phyloP scores from a whole-genome alignment of 768 basidiomycete species.

The Punctularia strigosozonata region DNA sequence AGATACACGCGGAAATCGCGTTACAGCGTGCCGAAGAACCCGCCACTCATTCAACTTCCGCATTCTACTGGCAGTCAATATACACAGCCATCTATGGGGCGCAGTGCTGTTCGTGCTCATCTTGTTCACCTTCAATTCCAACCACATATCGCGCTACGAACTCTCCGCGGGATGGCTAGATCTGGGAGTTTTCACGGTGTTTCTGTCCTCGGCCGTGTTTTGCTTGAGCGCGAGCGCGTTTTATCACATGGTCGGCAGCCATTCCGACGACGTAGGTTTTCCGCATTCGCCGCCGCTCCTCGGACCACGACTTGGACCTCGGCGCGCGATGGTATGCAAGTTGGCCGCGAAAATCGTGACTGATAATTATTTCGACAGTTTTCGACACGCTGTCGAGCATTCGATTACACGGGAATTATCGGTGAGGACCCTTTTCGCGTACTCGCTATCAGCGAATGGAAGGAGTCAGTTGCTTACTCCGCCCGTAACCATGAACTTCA shows the following conservation, averaged over 20 bases:
- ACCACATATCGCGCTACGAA: constrained; percentile 38
- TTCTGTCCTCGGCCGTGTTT: constrained; percentile 58
- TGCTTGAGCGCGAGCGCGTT: constrained; percentile 64
- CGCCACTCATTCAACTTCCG: constrained; percentile 7
- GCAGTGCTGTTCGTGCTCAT: constrained; percentile 49
- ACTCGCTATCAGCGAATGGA: too few species aligned
- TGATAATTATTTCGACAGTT: constrained; percentile 30
- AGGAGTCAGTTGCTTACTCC: too few species aligned
- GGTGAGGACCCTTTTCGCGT: constrained; percentile 20
- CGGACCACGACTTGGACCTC: background rate
- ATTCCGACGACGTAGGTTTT: constrained; percentile 50
- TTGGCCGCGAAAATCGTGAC: too few species aligned
- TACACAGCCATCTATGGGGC: constrained; percentile 72
- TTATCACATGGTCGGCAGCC: constrained; percentile 65
- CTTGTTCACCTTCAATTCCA: constrained; percentile 38
- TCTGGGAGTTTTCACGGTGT: constrained; percentile 45
- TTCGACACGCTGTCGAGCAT: constrained; percentile 43
- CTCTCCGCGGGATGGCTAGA: constrained; percentile 47
- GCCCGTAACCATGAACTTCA: too few species aligned
- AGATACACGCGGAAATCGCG: background rate
- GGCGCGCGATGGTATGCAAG: too few species aligned
- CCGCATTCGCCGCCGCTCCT: background rate
- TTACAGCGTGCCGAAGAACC: background rate
- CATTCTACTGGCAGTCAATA: constrained; percentile 49
- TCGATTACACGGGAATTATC: constrained; percentile 78